Base-by-base conservation (phyloP, 768 basidiomycete genomes). In the Asterophora lycoperdoides region DNA sequence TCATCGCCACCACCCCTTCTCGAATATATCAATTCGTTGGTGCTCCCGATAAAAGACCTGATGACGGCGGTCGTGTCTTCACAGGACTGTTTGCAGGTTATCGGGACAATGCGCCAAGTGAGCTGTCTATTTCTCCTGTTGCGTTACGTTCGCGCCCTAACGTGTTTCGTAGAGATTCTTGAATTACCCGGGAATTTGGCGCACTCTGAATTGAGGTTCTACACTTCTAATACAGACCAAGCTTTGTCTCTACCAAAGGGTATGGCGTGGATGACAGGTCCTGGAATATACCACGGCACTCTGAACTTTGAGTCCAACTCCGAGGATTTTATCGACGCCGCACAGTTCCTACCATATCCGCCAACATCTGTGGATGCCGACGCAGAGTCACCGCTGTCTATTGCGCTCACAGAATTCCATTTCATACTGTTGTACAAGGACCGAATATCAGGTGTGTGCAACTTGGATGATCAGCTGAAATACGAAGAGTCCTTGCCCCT, bases 241-340 rank as follows among this genome's bases (percentile, higher is more conserved):
- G 79, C 79, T 15, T 69, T 80, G 29, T 84, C 84, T 11, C 63
- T 88, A 26, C 87, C 93, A 1, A 84, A 76, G 58, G 75, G 73
- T 19, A 71, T 96, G 56, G 95, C 92, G 4, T 97, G 95, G 95
- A 77, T 95, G 73, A 95, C 92, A 41, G 83, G 94, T 91, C 86
- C 88, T 36, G 95, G 95, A 8, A 78, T 97, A 38, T 98, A 94
- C 64, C 85, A 93, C 60, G 91, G 90, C 11, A 72, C 71, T 8
- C 72, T 95, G 42, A 85, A 84, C 59, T 84, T 86, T 59, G 79
- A 84, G 17, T 70, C 80, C 1, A 72, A 77, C 40, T 70, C 82
- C 11, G 87, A 93, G 64, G 82, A 87, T 57, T 74, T 85, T 61
- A 81, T 93, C 56, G 86, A 92, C 64, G 75, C 80, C 30, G 79